These are phyloP conservation scores for Moricandia arvensis DNA, from an alignment of 345 rosid species.

Conservation along the genomic window DNA sequence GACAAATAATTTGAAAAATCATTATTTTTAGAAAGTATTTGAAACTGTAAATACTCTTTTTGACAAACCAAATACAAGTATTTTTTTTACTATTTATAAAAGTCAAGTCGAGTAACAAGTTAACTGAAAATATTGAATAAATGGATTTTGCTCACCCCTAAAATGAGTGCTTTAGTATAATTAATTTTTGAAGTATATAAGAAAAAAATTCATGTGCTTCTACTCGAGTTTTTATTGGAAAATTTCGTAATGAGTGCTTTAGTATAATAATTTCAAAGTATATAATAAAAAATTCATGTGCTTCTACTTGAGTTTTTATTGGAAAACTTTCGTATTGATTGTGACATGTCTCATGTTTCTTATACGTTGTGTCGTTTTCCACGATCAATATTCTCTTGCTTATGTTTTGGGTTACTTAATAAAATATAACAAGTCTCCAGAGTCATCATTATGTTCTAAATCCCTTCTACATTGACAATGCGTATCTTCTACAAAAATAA, in stretches of 20 bases:
- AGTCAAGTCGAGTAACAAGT: too few species aligned
- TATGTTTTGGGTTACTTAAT: constrained; percentile 22
- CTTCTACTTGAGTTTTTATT: constrained; percentile 17
- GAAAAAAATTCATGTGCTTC: constrained; percentile 14
- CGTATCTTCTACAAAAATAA: constrained; percentile 16
- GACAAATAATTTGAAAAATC: too few species aligned
- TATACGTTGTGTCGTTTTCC: constrained; percentile 27
- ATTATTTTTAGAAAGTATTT: too few species aligned
- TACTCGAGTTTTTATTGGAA: constrained; percentile 22
- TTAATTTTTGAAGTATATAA: not conserved
- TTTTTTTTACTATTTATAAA: too few species aligned
- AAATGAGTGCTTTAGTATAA: not conserved
- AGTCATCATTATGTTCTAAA: constrained; percentile 25
- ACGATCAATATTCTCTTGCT: constrained; percentile 26
- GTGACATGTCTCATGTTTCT: constrained; percentile 33
- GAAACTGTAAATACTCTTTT: too few species aligned
- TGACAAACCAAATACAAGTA: too few species aligned
- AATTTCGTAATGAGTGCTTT: constrained; percentile 1
- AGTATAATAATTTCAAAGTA: not conserved
- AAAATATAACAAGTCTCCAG: constrained; percentile 24
- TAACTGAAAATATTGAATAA: too few species aligned
- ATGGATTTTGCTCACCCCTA: too few species aligned
- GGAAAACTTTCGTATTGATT: constrained; percentile 18
- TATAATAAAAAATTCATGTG: constrained; percentile 11
- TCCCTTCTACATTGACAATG: constrained; percentile 20